phyloP scores from a whole-genome alignment of 306 rosid genomes.

The Trichosanthes cucumerina region DNA sequence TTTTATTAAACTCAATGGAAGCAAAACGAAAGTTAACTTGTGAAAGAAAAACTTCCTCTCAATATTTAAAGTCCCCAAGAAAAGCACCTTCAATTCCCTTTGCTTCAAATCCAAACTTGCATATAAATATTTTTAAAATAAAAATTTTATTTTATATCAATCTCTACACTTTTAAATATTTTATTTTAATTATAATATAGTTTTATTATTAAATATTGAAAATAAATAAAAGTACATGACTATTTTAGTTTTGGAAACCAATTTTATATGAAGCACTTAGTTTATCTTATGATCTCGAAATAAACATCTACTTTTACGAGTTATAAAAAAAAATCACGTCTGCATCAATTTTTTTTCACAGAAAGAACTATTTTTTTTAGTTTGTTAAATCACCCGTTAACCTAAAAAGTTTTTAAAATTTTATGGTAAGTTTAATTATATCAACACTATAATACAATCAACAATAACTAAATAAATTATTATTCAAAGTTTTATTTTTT shows the following conservation, averaged over 20 bases:
- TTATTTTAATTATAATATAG: neutral
- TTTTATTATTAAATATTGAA: neutral
- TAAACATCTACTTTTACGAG: no score
- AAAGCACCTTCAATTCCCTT: neutral
- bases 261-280: no score
- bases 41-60: neutral
- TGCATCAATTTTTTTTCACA: no score
- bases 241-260: neutral
- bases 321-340: no score
- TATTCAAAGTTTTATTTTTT: no score
- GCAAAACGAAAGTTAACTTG: neutral
- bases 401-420: no score
- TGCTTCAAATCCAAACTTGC: neutral
- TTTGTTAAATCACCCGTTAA: no score
- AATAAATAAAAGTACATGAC: neutral
- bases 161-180: neutral
- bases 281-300: no score
- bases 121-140: neutral
- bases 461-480: no score
- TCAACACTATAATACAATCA: no score
- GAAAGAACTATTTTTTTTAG: no score
- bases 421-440: no score
- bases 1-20: neutral
- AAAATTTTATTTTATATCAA: neutral
- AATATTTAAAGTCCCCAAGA: neutral